Percentiles rank a stretch among this genome's conserved stretches.
Evolutionary conservation across 306 rosid species (phyloP).

Genomic region (Astragalus membranaceus): DNA sequence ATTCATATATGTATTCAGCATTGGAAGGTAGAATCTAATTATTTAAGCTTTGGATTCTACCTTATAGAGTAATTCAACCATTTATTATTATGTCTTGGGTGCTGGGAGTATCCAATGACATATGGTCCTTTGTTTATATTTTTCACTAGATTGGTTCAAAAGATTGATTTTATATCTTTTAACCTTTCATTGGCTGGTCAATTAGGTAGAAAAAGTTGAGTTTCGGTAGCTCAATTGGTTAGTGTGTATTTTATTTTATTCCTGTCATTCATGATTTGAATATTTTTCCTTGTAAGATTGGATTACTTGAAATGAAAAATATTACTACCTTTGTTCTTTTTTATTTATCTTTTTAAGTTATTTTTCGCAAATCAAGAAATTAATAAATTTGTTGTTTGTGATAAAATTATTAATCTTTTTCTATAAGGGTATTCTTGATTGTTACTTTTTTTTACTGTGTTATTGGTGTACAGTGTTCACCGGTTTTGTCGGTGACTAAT

Average conservation of each 20-base stretch:
- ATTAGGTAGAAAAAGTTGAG: slow-evolving; percentile 37
- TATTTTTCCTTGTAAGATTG: slow-evolving; percentile 10
- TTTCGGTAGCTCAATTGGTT: slow-evolving; percentile 53
- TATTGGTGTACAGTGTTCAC: no score
- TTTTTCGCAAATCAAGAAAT: no score
- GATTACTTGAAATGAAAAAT: slow-evolving; percentile 28
- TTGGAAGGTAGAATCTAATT: slow-evolving; percentile 36
- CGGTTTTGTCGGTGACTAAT: no score
- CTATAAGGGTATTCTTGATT: no score
- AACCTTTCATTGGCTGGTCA: slow-evolving; percentile 46
- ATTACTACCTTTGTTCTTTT: background rate
- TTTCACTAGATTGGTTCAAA: slow-evolving; percentile 40
- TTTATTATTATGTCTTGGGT: slow-evolving; percentile 44
- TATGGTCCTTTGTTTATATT: slow-evolving; percentile 39
- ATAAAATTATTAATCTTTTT: no score
- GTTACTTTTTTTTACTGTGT: no score
- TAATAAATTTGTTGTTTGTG: no score
- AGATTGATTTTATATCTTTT: slow-evolving; percentile 76
- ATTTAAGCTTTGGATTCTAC: slow-evolving; percentile 83
- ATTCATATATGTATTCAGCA: slow-evolving; percentile 46
- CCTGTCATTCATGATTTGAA: slow-evolving; percentile 39
- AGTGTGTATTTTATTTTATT: slow-evolving; percentile 19
- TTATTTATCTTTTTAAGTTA: no score
- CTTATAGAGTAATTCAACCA: slow-evolving; percentile 46
- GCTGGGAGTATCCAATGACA: slow-evolving; percentile 87